A percentile compares a stretch with the other conserved stretches of the same genome.
These are phyloP conservation scores for Penicillium sp. DNA, from an alignment of 2,329 filamentous ascomycete genomes.

Conservation along the genomic window DNA sequence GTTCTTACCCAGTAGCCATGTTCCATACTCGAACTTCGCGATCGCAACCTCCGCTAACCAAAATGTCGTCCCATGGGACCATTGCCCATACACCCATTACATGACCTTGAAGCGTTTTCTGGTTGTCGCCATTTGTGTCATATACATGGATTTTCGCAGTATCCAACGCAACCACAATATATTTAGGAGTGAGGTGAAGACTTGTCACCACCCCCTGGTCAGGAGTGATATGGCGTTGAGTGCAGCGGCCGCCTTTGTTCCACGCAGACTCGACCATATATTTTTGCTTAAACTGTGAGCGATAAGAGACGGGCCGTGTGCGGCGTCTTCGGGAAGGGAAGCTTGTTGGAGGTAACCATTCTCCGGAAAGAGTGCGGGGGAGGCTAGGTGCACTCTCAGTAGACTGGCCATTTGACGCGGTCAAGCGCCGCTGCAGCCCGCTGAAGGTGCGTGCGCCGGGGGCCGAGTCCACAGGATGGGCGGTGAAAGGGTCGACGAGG, in stretches of 20 bases:
- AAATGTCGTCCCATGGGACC: slow-evolving; percentile 93
- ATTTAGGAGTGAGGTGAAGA: slow-evolving; percentile 87
- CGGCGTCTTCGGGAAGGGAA: slow-evolving; percentile 45
- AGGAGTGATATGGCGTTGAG: slow-evolving; percentile 84
- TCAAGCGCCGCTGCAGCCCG: slow-evolving; percentile 28
- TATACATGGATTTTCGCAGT: slow-evolving; percentile 99
- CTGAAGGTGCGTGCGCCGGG: slow-evolving; percentile 22
- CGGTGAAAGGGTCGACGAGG: slow-evolving; percentile 37
- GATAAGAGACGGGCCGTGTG: slow-evolving; percentile 76
- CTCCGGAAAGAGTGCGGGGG: slow-evolving; percentile 36
- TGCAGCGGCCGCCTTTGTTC: slow-evolving; percentile 84
- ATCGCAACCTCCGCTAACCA: slow-evolving; percentile 95
- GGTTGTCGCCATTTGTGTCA: slow-evolving; percentile 81
- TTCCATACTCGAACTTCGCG: slow-evolving; percentile 97
- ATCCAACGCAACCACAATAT: slow-evolving; percentile 95
- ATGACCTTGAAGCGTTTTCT: slow-evolving; percentile 88
- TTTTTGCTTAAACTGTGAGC: slow-evolving; percentile 95
- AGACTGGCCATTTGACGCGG: slow-evolving; percentile 33
- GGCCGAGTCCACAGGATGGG: slow-evolving; percentile 24
- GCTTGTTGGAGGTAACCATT: slow-evolving; percentile 34
- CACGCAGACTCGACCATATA: slow-evolving; percentile 97
- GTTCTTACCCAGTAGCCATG: slow-evolving; percentile 76
- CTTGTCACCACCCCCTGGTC: slow-evolving; percentile 97
- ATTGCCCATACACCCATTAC: slow-evolving; percentile 99
- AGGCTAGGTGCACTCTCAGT: slow-evolving; percentile 52